Evolutionary conservation across 805 yeast species (phyloP).

Genomic region (Starmerella cellae): DNA sequence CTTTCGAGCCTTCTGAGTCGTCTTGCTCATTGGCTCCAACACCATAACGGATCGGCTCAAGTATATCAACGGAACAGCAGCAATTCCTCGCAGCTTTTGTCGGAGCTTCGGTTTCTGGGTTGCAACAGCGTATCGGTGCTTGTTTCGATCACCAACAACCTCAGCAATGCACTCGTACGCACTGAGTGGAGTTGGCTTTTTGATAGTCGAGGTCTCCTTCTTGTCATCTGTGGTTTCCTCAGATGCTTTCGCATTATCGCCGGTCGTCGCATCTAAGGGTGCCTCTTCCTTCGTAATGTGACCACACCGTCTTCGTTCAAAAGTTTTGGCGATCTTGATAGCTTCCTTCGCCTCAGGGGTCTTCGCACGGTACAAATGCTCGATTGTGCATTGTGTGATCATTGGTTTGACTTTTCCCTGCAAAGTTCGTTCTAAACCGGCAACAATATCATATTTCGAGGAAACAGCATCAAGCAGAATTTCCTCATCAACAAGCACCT

Average conservation of each 20-base stretch:
- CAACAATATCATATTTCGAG: slow-evolving; percentile 63
- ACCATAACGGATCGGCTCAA: slow-evolving; percentile 88
- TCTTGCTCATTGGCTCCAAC: slow-evolving; percentile 81
- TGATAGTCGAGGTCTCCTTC: slow-evolving; percentile 11
- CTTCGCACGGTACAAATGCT: slow-evolving; percentile 58
- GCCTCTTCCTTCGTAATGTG: slow-evolving; percentile 34
- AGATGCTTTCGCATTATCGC: neutral
- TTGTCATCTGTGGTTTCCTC: neutral
- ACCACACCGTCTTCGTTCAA: slow-evolving; percentile 87
- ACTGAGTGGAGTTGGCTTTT: slow-evolving; percentile 24
- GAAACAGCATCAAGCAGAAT: slow-evolving; percentile 51
- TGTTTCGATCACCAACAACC: slow-evolving; percentile 37
- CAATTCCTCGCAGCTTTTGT: slow-evolving; percentile 52
- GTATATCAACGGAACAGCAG: slow-evolving; percentile 83
- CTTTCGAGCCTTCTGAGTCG: slow-evolving; percentile 41
- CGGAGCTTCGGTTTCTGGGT: slow-evolving; percentile 65
- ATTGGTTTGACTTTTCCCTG: slow-evolving; percentile 76
- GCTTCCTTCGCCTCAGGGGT: slow-evolving; percentile 46
- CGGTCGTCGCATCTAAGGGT: neutral
- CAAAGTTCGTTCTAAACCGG: slow-evolving; percentile 65
- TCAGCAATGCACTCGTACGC: slow-evolving; percentile 58
- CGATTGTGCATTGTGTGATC: slow-evolving; percentile 94
- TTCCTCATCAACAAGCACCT: slow-evolving; percentile 74
- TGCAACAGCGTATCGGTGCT: slow-evolving; percentile 83
- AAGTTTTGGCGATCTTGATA: slow-evolving; percentile 63